These are phyloP conservation scores for Penicillium hordei DNA, from an alignment of 2,329 filamentous ascomycete genomes.

Conservation along the genomic window DNA sequence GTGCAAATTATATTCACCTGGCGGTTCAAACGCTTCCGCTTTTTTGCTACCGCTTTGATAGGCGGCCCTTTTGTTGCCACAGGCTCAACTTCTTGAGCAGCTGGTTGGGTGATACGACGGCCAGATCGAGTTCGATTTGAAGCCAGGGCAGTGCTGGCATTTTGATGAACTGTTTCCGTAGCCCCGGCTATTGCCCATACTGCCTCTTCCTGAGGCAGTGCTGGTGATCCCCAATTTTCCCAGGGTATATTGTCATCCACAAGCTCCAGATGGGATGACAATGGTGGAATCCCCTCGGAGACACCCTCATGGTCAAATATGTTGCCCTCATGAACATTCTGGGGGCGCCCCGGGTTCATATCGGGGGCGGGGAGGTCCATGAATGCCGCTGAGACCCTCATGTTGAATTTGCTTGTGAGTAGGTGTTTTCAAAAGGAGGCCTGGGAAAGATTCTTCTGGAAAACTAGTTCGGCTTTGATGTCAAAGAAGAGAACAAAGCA, in stretches of 20 bases:
- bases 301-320: conserved; percentile 3
- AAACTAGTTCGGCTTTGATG: neutral
- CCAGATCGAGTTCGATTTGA: conserved; percentile 10
- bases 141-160: neutral
- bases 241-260: neutral
- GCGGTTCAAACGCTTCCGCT: conserved; percentile 56
- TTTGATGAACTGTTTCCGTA: neutral
- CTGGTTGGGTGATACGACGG: conserved; percentile 2
- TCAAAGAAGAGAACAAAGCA: neutral
- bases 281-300: neutral
- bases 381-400: conserved; percentile 1
- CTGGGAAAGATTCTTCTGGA: neutral
- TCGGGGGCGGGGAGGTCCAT: neutral
- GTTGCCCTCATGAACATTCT: neutral
- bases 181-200: neutral
- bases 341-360: neutral
- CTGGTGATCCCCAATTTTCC: neutral
- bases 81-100: neutral
- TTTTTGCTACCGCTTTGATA: conserved; percentile 42
- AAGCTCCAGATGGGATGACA: neutral
- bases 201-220: neutral
- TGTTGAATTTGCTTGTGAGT: neutral
- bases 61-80: neutral
- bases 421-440: neutral
- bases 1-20: conserved; percentile 61